Conservation (phyloP, 139 green algal genomes). For the Zygnema circumcarinatum region DNA sequence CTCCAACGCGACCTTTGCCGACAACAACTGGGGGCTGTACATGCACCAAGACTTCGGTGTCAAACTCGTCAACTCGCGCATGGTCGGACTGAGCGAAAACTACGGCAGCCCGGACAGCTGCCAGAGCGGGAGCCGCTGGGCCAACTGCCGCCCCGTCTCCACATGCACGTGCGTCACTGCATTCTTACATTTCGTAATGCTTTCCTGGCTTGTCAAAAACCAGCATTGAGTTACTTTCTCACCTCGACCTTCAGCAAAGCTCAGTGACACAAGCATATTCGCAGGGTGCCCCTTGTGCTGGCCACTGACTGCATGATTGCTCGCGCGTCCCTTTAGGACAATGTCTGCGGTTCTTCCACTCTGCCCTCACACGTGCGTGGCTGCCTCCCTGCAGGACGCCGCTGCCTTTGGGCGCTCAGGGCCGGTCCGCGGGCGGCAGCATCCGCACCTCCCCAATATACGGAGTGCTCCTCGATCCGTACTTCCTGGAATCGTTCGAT, state of each 20-base stretch:
- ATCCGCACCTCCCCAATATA: not conserved
- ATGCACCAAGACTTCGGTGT: constrained; percentile 5
- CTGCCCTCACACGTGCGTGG: not conserved
- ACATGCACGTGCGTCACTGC: not conserved
- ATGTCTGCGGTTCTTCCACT: not conserved
- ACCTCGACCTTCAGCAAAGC: not conserved
- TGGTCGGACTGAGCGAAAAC: constrained; percentile 26
- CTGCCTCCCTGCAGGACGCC: not conserved
- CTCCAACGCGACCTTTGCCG: not conserved
- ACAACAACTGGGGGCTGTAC: constrained; percentile 18
- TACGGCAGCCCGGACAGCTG: constrained; percentile 18
- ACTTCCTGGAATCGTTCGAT: not conserved
- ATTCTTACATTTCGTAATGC: not conserved
- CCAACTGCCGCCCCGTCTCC: not conserved
- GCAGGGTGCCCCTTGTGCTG: not conserved
- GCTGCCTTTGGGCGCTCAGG: not conserved
- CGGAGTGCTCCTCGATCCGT: not conserved
- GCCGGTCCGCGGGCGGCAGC: not conserved
- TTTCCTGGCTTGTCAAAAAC: not conserved
- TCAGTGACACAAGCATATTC: not conserved
- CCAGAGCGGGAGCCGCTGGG: not conserved
- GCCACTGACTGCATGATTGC: not conserved
- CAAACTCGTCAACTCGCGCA: not conserved
- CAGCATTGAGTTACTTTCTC: not conserved
- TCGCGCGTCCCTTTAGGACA: not conserved